Base-by-base conservation (phyloP, 345 rosid genomes). In the Citrus medica region DNA sequence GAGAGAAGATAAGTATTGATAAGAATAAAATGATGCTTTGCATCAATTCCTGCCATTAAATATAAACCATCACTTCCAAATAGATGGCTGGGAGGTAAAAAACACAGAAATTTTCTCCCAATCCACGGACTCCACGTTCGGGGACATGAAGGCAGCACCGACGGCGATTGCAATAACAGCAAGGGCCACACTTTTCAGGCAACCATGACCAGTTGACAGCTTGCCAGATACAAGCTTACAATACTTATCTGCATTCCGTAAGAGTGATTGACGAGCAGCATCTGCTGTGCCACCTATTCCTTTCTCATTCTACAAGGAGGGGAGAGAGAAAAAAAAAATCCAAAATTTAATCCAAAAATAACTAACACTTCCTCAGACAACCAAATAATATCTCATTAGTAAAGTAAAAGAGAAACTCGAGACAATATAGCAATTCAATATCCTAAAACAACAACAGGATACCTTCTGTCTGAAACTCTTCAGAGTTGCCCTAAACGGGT, bases 391-490 rank as follows among this genome's bases (percentile, higher is more conserved):
- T 64, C 55, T 19, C 9, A 56, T 62, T 60, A 64, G 2, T 35
- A 19, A 33, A 10, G 37, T 17, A 78, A 19, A 6, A 48, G 40
- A 22, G 66, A 25, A 65, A 30, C 53, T 40, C 10, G 5, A 46
- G 27, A 16, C 73, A 5, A 30, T 48, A 55, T 12, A 30, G 69
- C 33, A 46, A 51, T 67, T 42, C 27, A 51, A 56, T 14, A 60
- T 46, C 30, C 42, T 0, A 10, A 42, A 64, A 55, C 30, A 10
- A 42, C 55, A 35, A 9, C 53, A 28, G 38, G 58, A 58, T 82
- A 93, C 97, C 97, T 88, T 86, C 13, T 80, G 86, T 80, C 90
- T 88, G 60, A 91, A 89, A 72, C 78, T 87, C 85, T 85, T 83
- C 65, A 93, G 60, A 40, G 89, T 75, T 83, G 81, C 85, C 85